Base-by-base conservation (phyloP, 2,329 filamentous ascomycete genomes). In the Cryphonectria japonica region DNA sequence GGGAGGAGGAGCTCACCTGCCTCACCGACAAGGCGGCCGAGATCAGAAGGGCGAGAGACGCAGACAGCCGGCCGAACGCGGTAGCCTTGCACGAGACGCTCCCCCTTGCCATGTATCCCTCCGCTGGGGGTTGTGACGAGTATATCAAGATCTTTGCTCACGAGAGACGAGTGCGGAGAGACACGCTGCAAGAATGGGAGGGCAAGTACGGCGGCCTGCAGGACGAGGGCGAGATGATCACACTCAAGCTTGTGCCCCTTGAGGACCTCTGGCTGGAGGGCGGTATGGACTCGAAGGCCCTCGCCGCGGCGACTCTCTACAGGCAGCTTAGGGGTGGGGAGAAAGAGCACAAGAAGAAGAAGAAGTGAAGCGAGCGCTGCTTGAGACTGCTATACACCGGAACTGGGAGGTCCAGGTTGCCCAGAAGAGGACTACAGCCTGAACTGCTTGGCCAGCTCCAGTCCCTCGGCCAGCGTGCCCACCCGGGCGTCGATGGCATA, bases 401-500 rank as follows among this genome's bases (percentile, higher is more conserved):
- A 11, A 14, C 34, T 1, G 11, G 32, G 9, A 26, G n/a, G 37
- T 69, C 62, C 39, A 4, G 26, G 50, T 19, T 32, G 52, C 34
- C 54, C 37, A 11, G 37, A 39, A 39, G 19, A 14, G 6, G n/a
- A 26, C 70, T 72, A 84, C 34, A 87, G 77, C 74, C 82, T 83
- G 70, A 87, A 83, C 73, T 81, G 80, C 82, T 89, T 92, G 29
- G 91, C 91, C 73, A 93, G 82, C 77, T 95, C 89, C 72, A 95
- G 90, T 0, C 93, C 93, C 79, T 95, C 92, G 0, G 93, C 93
- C 62, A 95, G 81, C 6, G 92, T 93, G 1, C 91, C 93, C 2
- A 95, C 90, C 54, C 93, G 85, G 7, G 92, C 92, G 80, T 96
- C 93, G 75, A 96, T 93, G 0, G 91, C 93, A 79, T 88, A 94